Conservation (phyloP, 148 eudicot genomes). For the Chenopodium quinoa region DNA sequence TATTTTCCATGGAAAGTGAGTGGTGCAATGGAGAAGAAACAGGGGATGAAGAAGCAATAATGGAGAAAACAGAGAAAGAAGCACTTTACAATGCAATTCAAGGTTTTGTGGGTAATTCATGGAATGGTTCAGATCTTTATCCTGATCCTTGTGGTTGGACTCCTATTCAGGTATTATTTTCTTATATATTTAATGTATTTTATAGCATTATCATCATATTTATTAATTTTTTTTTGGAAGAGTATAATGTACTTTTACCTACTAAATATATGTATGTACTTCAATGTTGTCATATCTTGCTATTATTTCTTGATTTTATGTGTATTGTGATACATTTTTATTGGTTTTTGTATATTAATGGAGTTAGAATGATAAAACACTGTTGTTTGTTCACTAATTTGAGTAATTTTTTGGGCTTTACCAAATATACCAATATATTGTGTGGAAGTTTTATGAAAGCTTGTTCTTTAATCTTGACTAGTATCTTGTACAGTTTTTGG, state of each 20-base stretch:
- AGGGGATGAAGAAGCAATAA: conserved; percentile 42
- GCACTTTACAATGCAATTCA: conserved; percentile 72
- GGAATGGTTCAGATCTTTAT: conserved; percentile 90
- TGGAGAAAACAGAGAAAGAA: conserved; percentile 62
- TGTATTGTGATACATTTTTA: neutral
- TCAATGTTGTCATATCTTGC: conserved; percentile 16
- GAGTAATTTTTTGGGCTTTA: neutral
- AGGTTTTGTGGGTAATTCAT: conserved; percentile 75
- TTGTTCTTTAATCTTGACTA: neutral
- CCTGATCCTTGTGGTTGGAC: conserved; percentile 99
- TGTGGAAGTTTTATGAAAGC: neutral
- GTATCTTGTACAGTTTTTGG: neutral
- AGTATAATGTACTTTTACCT: neutral
- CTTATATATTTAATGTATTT: too few species aligned
- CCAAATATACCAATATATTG: too few species aligned
- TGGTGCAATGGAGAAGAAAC: conserved; percentile 40
- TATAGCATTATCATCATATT: neutral
- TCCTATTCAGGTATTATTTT: conserved; percentile 63
- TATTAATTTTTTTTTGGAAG: neutral
- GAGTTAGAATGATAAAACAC: neutral
- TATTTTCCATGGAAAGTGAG: conserved; percentile 27
- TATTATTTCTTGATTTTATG: neutral
- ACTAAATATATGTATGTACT: neutral
- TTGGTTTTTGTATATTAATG: neutral
- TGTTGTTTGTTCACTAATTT: neutral